Conservation (phyloP, 1,139 yeast genomes). For the Debaryomyces fabryi region DNA sequence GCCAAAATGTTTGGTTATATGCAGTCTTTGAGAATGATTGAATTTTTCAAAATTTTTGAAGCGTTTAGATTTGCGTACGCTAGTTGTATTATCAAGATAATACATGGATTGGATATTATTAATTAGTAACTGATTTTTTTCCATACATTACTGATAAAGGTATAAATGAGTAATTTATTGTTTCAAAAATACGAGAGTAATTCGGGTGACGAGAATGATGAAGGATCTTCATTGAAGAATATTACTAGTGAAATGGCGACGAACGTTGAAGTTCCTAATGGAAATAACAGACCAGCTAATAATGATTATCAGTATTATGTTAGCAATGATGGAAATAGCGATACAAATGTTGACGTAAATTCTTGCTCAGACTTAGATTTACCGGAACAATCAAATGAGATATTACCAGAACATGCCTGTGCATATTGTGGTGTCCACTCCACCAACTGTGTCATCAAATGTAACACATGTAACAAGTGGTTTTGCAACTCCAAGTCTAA, state of each 20-base stretch:
- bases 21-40: neutral
- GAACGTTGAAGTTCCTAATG: neutral
- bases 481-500: slow-evolving; percentile 80
- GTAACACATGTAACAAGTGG: slow-evolving; percentile 83
- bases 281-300: neutral
- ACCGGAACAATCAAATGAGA: slow-evolving; percentile 9
- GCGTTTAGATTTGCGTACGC: neutral
- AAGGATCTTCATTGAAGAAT: neutral
- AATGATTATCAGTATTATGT: slow-evolving; percentile 7
- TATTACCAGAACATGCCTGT: slow-evolving; percentile 49
- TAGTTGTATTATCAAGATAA: neutral
- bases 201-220: slow-evolving; percentile 6
- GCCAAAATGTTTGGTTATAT: neutral
- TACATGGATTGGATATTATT: neutral
- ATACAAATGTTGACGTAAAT: neutral
- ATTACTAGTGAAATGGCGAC: neutral
- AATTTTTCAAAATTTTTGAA: neutral
- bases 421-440: slow-evolving; percentile 79
- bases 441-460: slow-evolving; percentile 69
- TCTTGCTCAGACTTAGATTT: neutral
- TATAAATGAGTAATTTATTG: slow-evolving; percentile 28
- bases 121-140: neutral
- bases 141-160: neutral
- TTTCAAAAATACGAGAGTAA: slow-evolving; percentile 22
- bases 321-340: slow-evolving; percentile 9